These are phyloP conservation scores for Ogataea pini DNA, from an alignment of 805 yeast species.

Conservation along the genomic window DNA sequence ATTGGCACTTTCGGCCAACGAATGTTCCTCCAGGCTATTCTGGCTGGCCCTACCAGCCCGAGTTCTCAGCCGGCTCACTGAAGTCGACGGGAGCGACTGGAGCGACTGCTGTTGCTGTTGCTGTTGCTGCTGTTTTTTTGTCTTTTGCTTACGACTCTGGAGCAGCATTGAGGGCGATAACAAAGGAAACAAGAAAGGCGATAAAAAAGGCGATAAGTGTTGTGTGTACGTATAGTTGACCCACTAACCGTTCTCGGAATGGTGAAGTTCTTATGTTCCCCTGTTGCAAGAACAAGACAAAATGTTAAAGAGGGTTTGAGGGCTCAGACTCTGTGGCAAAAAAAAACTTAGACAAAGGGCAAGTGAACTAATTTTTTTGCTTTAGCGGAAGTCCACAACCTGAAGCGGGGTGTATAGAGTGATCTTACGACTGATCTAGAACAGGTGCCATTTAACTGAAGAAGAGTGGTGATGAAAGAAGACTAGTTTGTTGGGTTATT, in stretches of 20 bases:
- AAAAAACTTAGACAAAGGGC: background rate
- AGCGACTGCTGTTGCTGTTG: background rate
- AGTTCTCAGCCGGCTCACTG: background rate
- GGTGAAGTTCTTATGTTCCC: too few species aligned
- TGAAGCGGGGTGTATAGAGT: background rate
- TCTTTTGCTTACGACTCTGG: conserved; percentile 8
- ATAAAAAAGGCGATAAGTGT: too few species aligned
- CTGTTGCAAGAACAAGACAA: background rate
- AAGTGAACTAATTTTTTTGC: background rate
- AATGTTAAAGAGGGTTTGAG: background rate
- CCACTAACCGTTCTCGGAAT: too few species aligned
- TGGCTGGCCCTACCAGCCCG: background rate
- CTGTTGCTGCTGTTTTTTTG: conserved; percentile 6
- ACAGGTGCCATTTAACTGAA: too few species aligned
- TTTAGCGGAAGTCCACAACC: background rate
- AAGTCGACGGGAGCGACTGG: background rate
- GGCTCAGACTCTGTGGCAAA: background rate
- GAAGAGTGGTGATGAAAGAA: too few species aligned
- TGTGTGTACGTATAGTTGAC: too few species aligned
- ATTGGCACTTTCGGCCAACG: too few species aligned
- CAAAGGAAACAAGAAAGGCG: too few species aligned
- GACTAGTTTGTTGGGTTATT: too few species aligned
- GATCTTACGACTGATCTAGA: background rate
- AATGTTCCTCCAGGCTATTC: too few species aligned
- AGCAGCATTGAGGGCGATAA: conserved; percentile 5